A percentile compares a stretch with the other conserved stretches of the same genome.
Evolutionary conservation across 2,329 filamentous ascomycete genomes (phyloP).

Genomic region (Sclerotinia borealis): DNA sequence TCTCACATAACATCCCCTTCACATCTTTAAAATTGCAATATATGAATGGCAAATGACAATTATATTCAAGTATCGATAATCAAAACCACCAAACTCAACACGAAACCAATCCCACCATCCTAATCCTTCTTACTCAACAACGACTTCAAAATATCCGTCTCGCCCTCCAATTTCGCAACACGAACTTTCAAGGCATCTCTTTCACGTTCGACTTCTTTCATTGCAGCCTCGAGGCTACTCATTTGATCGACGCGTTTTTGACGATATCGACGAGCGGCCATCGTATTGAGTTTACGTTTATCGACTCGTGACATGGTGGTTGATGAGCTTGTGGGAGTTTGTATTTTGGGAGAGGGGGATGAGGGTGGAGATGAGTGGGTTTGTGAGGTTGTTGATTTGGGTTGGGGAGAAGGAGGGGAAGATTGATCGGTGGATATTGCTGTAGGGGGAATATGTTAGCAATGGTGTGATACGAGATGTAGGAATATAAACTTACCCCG

Average conservation of each 20-base stretch:
- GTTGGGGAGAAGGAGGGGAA: not conserved
- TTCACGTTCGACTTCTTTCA: conserved; percentile 54
- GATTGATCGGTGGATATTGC: conserved; percentile 2
- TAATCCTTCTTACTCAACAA: conserved; percentile 31
- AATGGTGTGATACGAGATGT: not conserved
- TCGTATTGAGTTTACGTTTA: conserved; percentile 63
- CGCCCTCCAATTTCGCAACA: conserved; percentile 59
- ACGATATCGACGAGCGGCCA: conserved; percentile 65
- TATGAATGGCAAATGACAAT: conserved; percentile 3
- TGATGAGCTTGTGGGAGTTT: conserved; percentile 10
- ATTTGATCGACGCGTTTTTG: conserved; percentile 65
- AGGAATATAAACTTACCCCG: not conserved
- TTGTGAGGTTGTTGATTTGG: not conserved
- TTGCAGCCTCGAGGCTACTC: conserved; percentile 51
- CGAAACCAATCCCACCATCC: not conserved
- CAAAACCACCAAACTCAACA: not conserved
- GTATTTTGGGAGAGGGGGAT: not conserved
- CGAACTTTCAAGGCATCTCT: conserved; percentile 57
- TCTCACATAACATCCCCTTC: not conserved
- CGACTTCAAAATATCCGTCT: conserved; percentile 54
- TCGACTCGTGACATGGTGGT: conserved; percentile 18
- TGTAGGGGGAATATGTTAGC: not conserved
- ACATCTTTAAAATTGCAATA: not conserved
- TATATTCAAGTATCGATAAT: conserved; percentile 1
- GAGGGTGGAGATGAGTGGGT: conserved; percentile 5